Percentiles rank a stretch among this genome's conserved stretches.
Evolutionary conservation across 1,284 basidiomycete species (phyloP).

Genomic region (Bondarzewia mesenterica): DNA sequence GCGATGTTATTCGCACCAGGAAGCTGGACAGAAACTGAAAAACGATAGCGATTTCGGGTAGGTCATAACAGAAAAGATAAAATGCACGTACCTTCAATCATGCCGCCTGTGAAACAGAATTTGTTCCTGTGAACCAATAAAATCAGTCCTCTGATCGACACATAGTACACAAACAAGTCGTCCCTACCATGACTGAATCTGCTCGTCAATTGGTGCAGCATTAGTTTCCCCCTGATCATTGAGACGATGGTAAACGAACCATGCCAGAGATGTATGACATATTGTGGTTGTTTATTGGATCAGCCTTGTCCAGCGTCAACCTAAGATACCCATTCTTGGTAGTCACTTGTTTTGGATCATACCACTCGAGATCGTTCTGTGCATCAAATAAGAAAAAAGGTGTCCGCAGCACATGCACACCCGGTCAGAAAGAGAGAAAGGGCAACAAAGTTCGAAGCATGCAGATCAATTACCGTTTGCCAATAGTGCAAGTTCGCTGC

Average conservation of each 20-base stretch:
- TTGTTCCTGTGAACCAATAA: conserved; percentile 31
- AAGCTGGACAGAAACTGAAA: conserved; percentile 11
- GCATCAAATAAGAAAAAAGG: conserved; percentile 2
- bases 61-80: neutral
- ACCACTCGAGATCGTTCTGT: conserved; percentile 42
- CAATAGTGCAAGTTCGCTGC: conserved; percentile 71
- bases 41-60: neutral
- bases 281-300: conserved; percentile 35
- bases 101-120: conserved; percentile 47
- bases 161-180: neutral
- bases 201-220: neutral
- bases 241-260: conserved; percentile 20
- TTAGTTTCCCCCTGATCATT: neutral
- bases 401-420: too few species aligned
- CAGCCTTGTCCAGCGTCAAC: conserved; percentile 40
- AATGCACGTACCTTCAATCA: conserved; percentile 19
- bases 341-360: conserved; percentile 58
- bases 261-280: conserved; percentile 29
- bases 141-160: neutral
- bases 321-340: conserved; percentile 57
- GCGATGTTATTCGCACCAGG: conserved; percentile 7
- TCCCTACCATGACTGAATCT: conserved; percentile 15
- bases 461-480: conserved; percentile 27
- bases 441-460: too few species aligned
- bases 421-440: too few species aligned